These are phyloP conservation scores for Ceratocystis destructans DNA, from an alignment of 2,329 filamentous ascomycete species.

Conservation along the genomic window DNA sequence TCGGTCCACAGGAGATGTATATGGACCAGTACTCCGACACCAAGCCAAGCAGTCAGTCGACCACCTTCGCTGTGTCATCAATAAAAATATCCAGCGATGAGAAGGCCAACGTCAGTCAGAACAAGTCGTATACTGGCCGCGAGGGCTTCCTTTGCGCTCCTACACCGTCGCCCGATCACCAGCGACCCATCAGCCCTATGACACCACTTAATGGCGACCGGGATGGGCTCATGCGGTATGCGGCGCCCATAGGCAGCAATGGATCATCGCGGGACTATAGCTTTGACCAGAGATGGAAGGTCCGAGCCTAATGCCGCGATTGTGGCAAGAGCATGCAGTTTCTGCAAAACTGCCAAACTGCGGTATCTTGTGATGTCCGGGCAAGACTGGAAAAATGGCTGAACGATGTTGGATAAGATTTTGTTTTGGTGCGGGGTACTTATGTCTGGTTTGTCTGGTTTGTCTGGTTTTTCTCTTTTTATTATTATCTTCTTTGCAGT, in stretches of 20 bases:
- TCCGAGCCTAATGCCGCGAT: not conserved
- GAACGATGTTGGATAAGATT: not conserved
- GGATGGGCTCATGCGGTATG: constrained; percentile 27
- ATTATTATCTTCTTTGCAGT: not conserved
- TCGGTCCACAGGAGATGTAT: constrained; percentile 48
- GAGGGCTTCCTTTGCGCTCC: not conserved
- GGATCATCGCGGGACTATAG: not conserved
- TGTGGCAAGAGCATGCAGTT: too few species aligned
- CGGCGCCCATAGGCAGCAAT: constrained; percentile 26
- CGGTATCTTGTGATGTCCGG: not conserved
- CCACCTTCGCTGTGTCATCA: constrained; percentile 33
- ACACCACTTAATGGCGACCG: constrained; percentile 21
- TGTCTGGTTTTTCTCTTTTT: not conserved
- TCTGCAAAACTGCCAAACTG: not conserved
- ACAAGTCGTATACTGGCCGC: constrained; percentile 10
- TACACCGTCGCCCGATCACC: constrained; percentile 9
- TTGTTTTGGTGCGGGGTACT: not conserved
- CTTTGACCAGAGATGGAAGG: not conserved
- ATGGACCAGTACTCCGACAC: constrained; percentile 10
- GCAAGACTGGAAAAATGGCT: not conserved
- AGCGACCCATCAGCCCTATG: constrained; percentile 23
- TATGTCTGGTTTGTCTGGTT: not conserved
- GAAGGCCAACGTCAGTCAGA: not conserved
- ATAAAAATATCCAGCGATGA: constrained; percentile 24
- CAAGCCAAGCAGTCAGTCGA: constrained; percentile 28